A percentile compares a stretch with the other conserved stretches of the same genome.
Conservation (phyloP, 768 basidiomycete genomes). For the Mycena olivaceomarginata region DNA sequence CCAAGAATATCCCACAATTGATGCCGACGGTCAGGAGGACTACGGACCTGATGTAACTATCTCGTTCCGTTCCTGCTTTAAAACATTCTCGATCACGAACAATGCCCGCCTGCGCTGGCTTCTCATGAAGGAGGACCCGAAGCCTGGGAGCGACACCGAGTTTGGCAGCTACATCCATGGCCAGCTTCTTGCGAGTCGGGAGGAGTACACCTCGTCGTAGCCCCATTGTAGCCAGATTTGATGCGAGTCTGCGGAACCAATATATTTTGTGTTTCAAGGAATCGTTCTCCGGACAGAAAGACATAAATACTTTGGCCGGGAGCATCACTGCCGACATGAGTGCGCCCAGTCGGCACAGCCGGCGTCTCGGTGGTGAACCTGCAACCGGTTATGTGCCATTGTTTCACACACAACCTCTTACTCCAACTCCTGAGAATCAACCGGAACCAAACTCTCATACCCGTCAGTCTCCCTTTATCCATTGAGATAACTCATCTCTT, state of each 20-base stretch:
- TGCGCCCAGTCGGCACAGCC: no score
- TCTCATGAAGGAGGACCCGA: not conserved
- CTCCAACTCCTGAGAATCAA: no score
- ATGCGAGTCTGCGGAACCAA: not conserved
- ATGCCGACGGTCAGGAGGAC: constrained; percentile 16
- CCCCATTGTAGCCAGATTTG: no score
- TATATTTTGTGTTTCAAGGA: not conserved
- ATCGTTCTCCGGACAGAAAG: no score
- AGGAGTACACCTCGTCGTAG: not conserved
- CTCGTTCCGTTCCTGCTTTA: constrained; percentile 23
- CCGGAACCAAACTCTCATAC: no score
- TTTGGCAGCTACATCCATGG: constrained; percentile 7
- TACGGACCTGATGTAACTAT: not conserved
- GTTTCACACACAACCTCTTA: no score
- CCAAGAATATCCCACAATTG: not conserved
- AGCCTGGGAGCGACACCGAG: not conserved
- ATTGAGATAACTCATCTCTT: no score
- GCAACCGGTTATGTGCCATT: no score
- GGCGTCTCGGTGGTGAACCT: no score
- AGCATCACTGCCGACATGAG: no score
- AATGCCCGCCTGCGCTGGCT: constrained; percentile 6
- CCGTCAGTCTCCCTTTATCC: no score
- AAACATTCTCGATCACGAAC: constrained; percentile 17
- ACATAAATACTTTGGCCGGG: no score
- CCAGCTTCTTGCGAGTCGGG: not conserved